Base-by-base conservation (phyloP, 2,329 filamentous ascomycete genomes). In the Fusarium sp. region DNA sequence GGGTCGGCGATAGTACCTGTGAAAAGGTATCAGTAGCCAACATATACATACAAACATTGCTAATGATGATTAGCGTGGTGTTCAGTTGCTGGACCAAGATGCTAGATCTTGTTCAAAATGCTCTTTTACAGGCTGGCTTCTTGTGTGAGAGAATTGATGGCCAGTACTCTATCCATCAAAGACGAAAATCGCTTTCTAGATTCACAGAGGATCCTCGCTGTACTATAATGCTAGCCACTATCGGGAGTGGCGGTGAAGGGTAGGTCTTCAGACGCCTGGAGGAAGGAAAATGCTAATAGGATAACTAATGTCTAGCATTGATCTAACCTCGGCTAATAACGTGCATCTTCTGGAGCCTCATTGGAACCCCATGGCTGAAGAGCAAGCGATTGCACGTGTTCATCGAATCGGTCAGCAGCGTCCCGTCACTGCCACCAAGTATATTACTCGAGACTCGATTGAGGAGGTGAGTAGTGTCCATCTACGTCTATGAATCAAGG, bases 211-310 rank as follows among this genome's bases (percentile, higher is more conserved):
- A 78, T 38, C 39, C 64, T 1, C 36, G 22, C 3, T 76, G 74
- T 59, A 70, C 27, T 3, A 68, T 81, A 0, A 78, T 83, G 55
- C 75, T 83, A 2, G 75, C 80, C 14, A 79, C 70, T 1, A 77
- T 82, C n/a, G 78, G 72, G 0, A 78, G 75, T 18, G 78, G 72
- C 1, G 80, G 75, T 2, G 79, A 80, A 60, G 80, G 79, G 80
- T 79, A 59, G 2, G 55, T 60, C 2, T 4, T 9, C 3, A 8
- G 3, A 3, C 1, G 3, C 13, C 7, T 8, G 2, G 4, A 7
- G 2, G 5, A 8, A 22, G 6, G 2, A 0, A 38, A 45, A 3
- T 1, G 2, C 42, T 57, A 20, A 47, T 18, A 22, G 2, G 7
- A 9, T 3, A 20, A 38, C 20, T 15, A 8, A 2, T 7, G 0